Base-by-base conservation (phyloP, 1,284 basidiomycete species). In the Butyriboletus appendiculatus region DNA sequence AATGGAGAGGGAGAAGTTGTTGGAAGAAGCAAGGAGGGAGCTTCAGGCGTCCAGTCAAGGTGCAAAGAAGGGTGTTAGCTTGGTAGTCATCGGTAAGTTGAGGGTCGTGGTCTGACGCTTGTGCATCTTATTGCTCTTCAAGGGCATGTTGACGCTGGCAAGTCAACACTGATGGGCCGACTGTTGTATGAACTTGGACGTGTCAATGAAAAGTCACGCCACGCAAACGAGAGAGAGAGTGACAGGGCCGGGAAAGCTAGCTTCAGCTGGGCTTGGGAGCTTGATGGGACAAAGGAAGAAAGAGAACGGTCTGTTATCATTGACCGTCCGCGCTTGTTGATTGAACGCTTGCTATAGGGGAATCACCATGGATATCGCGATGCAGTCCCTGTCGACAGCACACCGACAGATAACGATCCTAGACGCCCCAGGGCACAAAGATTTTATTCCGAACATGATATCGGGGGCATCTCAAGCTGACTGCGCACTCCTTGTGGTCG, bases 381-480 rank as follows among this genome's bases (percentile, higher is more conserved):
- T 90, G 50, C 92, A 96, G 64, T 84, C 85, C 28, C 81, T 99
- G 61, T 71, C 81, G 10, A 98, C 95, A 0, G 75, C 84, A 0
- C 82, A 91, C 62, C 82, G 91, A 47, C 82, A 86, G 53, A 88
- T 98, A 60, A 98, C 95, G 2, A 84, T 99, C 20, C 84, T 99
- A 26, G 96, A 99, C 64, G 96, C 97, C 0, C 96, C 96, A 0
- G 96, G 96, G 0, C 96, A 99, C 73, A 91, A 88, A 60, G 97
- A 99, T 66, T 99, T 99, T 64, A 92, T 99, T 53, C 96, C 97
- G 0, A 98, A 98, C 68, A 99, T 99, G 97, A 99, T 99, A 55
- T 96, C 94, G 0, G 96, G 96, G 2, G 96, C 96, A 2, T 88
- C 96, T 0, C 96, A 98, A 73, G 97, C 97, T 0, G 96, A 99